A percentile compares a stretch with the other conserved stretches of the same genome.
phyloP scores from a whole-genome alignment of 2,329 filamentous ascomycete species.

The Plectosphaerella sp. region DNA sequence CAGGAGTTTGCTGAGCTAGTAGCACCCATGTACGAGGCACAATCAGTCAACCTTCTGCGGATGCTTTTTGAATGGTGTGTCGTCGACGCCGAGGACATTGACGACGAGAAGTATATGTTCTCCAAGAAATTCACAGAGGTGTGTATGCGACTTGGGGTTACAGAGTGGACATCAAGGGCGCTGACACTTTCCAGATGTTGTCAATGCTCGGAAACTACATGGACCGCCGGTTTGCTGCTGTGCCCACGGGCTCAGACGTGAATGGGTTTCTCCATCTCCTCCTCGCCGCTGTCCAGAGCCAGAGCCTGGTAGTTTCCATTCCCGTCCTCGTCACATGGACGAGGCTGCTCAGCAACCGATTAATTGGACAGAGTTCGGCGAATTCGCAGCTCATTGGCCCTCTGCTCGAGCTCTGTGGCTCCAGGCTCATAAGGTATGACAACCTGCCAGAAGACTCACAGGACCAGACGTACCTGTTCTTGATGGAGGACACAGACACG shows the following conservation, averaged over 20 bases:
- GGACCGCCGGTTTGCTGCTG: slow-evolving; percentile 66
- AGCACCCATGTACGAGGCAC: slow-evolving; percentile 71
- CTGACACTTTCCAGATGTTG: slow-evolving; percentile 55
- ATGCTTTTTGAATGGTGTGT: slow-evolving; percentile 76
- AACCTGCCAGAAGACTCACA: slow-evolving; percentile 76
- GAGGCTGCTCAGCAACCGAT: slow-evolving; percentile 67
- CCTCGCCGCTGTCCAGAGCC: slow-evolving; percentile 72
- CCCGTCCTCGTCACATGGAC: slow-evolving; percentile 89
- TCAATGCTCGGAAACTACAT: slow-evolving; percentile 82
- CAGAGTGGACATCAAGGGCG: not conserved
- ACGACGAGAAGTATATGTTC: slow-evolving; percentile 87
- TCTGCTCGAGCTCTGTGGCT: slow-evolving; percentile 77
- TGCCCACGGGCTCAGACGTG: slow-evolving; percentile 62
- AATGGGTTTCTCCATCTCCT: slow-evolving; percentile 75
- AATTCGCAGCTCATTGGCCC: slow-evolving; percentile 64
- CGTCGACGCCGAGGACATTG: slow-evolving; percentile 75
- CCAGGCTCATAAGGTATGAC: slow-evolving; percentile 83
- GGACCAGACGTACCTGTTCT: slow-evolving; percentile 73
- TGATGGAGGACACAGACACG: slow-evolving; percentile 93
- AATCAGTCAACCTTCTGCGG: slow-evolving; percentile 66
- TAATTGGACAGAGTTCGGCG: slow-evolving; percentile 61
- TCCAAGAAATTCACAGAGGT: slow-evolving; percentile 94
- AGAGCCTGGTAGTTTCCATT: slow-evolving; percentile 89
- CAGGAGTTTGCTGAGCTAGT: slow-evolving; percentile 76
- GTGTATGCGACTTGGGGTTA: slow-evolving; percentile 18